A percentile compares a stretch with the other conserved stretches of the same genome.
These are phyloP conservation scores for Candolleomyces efflorescens DNA, from an alignment of 768 basidiomycete species.

Conservation along the genomic window DNA sequence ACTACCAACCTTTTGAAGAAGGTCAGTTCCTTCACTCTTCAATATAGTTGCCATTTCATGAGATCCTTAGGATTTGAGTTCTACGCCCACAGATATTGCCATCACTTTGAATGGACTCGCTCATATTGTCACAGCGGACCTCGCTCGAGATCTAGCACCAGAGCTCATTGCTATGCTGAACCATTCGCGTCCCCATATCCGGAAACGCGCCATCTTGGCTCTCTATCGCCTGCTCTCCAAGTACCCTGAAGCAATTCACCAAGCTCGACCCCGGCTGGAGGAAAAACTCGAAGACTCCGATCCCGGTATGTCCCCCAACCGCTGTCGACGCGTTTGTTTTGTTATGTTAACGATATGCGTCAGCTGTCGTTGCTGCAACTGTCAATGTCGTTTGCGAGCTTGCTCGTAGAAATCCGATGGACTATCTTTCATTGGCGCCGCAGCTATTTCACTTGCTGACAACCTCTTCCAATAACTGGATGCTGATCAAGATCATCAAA, in stretches of 20 bases:
- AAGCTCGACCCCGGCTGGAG: conserved; percentile 63
- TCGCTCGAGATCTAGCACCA: conserved; percentile 86
- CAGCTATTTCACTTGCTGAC: conserved; percentile 91
- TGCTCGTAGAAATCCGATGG: conserved; percentile 70
- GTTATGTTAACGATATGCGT: neutral
- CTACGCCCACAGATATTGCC: conserved; percentile 70
- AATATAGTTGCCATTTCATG: conserved; percentile 15
- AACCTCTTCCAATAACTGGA: conserved; percentile 97
- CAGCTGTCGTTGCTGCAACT: conserved; percentile 91
- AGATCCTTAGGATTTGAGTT: conserved; percentile 67
- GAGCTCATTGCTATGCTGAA: conserved; percentile 85
- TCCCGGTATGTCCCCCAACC: conserved; percentile 40
- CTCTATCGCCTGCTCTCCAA: conserved; percentile 76
- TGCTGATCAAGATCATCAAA: conserved; percentile 99
- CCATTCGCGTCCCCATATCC: conserved; percentile 83
- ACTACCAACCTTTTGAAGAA: conserved; percentile 96
- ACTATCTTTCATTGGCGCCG: conserved; percentile 85
- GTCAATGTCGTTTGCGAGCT: conserved; percentile 95
- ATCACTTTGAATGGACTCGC: conserved; percentile 80
- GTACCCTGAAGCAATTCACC: conserved; percentile 73
- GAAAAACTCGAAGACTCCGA: conserved; percentile 82
- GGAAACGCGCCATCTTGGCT: conserved; percentile 86
- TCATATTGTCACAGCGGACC: conserved; percentile 78
- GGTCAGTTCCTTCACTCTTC: conserved; percentile 39
- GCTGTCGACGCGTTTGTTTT: neutral